Percentiles rank a stretch among this genome's conserved stretches.
These are phyloP conservation scores for Oldenlandia corymbosa DNA, from an alignment of 257 asterid genomes.

Conservation along the genomic window DNA sequence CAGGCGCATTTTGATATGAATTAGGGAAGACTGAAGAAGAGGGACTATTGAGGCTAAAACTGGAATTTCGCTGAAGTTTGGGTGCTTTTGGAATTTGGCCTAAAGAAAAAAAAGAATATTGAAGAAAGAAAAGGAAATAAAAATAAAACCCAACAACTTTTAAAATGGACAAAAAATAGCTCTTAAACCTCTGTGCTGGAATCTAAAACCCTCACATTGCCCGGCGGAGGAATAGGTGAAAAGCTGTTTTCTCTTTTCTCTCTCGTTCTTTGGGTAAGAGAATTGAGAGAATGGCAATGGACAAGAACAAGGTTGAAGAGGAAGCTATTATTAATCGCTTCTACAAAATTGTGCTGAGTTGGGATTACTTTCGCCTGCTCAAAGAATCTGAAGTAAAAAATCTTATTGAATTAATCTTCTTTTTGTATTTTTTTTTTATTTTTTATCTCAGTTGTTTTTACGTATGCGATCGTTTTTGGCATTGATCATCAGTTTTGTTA, in stretches of 20 bases:
- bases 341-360: slow-evolving; percentile 66
- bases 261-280: not conserved
- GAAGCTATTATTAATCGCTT: slow-evolving; percentile 62
- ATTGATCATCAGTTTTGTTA: not conserved
- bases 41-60: slow-evolving; percentile 7
- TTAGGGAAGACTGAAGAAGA: too few species aligned
- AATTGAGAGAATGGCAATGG: slow-evolving; percentile 55
- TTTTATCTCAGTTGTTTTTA: not conserved
- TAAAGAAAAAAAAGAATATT: too few species aligned
- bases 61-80: not conserved
- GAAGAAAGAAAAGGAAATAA: too few species aligned
- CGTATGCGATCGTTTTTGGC: not conserved
- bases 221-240: too few species aligned
- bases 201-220: not conserved
- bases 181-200: not conserved
- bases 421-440: not conserved
- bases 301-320: slow-evolving; percentile 53
- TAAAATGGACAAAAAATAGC: not conserved
- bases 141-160: too few species aligned
- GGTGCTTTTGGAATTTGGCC: too few species aligned
- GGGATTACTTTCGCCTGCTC: slow-evolving; percentile 79
- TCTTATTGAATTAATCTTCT: not conserved
- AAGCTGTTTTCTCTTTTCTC: not conserved
- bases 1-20: too few species aligned
- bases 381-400: slow-evolving; percentile 48